Percentiles rank a stretch among this genome's conserved stretches.
Evolutionary conservation across 345 rosid species (phyloP).

Genomic region (Microcos paniculata): DNA sequence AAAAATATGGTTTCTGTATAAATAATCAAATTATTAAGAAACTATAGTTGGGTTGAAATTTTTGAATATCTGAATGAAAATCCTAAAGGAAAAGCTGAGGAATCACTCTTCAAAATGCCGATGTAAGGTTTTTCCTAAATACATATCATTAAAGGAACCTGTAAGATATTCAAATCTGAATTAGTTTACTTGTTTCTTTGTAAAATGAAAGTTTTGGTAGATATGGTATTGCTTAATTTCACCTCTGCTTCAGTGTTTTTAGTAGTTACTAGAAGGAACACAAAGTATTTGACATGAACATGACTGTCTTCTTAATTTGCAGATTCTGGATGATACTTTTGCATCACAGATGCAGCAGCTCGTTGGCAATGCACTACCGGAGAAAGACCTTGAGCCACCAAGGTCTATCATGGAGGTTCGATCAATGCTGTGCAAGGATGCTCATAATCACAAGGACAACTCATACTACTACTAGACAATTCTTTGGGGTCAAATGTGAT

Average conservation of each 20-base stretch:
- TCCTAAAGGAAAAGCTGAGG: background rate
- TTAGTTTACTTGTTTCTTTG: background rate
- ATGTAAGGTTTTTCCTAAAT: background rate
- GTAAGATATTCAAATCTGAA: background rate
- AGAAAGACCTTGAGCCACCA: conserved; percentile 90
- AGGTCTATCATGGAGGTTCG: conserved; percentile 89
- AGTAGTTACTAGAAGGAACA: background rate
- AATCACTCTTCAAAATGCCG: background rate
- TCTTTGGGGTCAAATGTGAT: background rate
- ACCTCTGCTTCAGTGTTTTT: background rate
- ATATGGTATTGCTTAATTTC: background rate
- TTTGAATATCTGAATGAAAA: background rate
- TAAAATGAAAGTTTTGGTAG: background rate
- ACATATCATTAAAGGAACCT: background rate
- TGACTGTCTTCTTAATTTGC: conserved; percentile 20
- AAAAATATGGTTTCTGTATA: background rate
- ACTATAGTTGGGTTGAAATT: background rate
- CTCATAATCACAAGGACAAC: conserved; percentile 64
- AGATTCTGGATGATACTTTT: conserved; percentile 92
- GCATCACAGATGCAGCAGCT: conserved; percentile 95
- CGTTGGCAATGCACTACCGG: conserved; percentile 78
- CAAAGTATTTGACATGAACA: background rate
- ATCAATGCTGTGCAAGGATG: conserved; percentile 91
- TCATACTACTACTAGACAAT: conserved; percentile 52
- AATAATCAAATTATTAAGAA: background rate